Base-by-base conservation (phyloP, 2,329 filamentous ascomycete species). In the Xylaria sp. region DNA sequence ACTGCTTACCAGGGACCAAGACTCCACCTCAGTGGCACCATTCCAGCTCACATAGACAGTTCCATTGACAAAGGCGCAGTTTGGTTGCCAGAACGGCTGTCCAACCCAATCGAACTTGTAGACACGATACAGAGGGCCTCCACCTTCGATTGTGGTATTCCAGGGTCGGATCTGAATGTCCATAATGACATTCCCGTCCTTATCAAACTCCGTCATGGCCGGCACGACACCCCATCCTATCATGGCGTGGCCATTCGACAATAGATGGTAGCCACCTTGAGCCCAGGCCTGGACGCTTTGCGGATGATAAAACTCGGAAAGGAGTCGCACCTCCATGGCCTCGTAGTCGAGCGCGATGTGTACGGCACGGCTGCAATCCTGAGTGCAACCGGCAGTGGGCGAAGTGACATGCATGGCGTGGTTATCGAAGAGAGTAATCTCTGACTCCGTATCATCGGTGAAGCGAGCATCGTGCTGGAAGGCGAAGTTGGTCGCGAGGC, bases 161-260 rank as follows among this genome's bases (percentile, higher is more conserved):
- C 80, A 80, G 2, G 75, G 66, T 3, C 66, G 61, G 13, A 65
- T 50, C 47, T 67, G 66, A 4, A 73, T 75, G 60, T 85, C 80
- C 73, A 83, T 83, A 16, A 85, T 72, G 2, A 79, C 68, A 7
- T 75, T 70, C 7, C 82, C 82, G n/a, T 79, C 75, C 1, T 72
- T 65, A 0, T 74, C 73, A 65, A 80, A 76, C 63, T 80, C 79
- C 5, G 78, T 81, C 19, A 79, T 66, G 2, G 76, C 77, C 0
- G 78, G 78, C 16, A 77, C 75, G 0, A 76, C 77, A 3, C 83
- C 83, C 82, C 83, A 86, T 62, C 81, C 80, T 39, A 86, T 78
- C 48, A 86, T 71, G 5, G 78, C 77, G 59, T 83, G 80, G 39
- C 79, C 79, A 55, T 79, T 78, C 0, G 79, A 76, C 0, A 86